phyloP scores from a whole-genome alignment of 2,329 filamentous ascomycete genomes.

The Colletotrichum siamense region DNA sequence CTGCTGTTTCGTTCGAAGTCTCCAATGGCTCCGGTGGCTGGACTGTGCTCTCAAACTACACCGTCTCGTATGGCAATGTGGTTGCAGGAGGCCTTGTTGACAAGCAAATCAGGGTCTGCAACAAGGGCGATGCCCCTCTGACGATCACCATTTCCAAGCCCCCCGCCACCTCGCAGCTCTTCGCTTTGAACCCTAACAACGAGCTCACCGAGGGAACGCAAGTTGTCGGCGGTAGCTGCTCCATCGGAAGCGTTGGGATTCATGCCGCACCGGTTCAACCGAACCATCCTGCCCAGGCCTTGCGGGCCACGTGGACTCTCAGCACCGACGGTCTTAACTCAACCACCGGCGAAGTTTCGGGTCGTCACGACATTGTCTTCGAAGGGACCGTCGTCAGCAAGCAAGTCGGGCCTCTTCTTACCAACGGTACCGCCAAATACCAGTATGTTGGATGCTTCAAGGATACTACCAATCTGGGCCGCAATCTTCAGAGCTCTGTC shows the following conservation, averaged over 20 bases:
- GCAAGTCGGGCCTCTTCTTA: constrained; percentile 40
- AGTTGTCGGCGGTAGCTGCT: constrained; percentile 34
- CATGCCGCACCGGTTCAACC: constrained; percentile 33
- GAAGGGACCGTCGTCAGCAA: constrained; percentile 35
- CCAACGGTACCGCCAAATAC: constrained; percentile 33
- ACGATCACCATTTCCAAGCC: constrained; percentile 44
- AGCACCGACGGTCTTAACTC: constrained; percentile 43
- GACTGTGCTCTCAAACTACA: constrained; percentile 21
- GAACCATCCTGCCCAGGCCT: constrained; percentile 31
- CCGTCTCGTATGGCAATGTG: constrained; percentile 37
- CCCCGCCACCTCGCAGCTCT: constrained; percentile 34
- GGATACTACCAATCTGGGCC: constrained; percentile 33
- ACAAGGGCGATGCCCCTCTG: constrained; percentile 39
- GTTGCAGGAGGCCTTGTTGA: constrained; percentile 31
- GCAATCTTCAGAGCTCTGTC: constrained; percentile 34
- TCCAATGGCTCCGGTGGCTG: constrained; percentile 38
- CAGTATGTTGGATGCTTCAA: constrained; percentile 45
- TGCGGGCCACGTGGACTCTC: constrained; percentile 40
- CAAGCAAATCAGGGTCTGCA: constrained; percentile 39
- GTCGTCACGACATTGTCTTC: constrained; percentile 38
- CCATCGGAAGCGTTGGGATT: constrained; percentile 34
- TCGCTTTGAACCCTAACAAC: constrained; percentile 33
- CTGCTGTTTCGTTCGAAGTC: constrained; percentile 38
- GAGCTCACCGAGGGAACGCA: constrained; percentile 39
- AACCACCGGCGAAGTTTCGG: constrained; percentile 31